Base-by-base conservation (phyloP, 2,329 filamentous ascomycete species). In the Myriangium duriaei region DNA sequence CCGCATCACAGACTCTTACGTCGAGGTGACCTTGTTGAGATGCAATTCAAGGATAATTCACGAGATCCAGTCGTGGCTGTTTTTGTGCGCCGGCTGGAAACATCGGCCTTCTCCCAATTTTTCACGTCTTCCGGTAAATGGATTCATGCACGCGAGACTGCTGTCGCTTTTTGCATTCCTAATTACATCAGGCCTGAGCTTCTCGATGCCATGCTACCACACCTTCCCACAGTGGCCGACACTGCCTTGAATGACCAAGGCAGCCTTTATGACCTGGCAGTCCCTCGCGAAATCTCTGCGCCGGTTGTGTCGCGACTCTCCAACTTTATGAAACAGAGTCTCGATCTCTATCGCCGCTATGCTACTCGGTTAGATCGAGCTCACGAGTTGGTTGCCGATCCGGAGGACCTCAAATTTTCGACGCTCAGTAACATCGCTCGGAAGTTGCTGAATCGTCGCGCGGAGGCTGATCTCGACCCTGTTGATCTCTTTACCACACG, bases 401-500 rank as follows among this genome's bases (percentile, higher is more conserved):
- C 54, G 11, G 57, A 49, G 1, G 58, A 62, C 32, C 56, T 63
- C 21, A 59, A 60, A 7, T 65, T 65, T 50, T 64, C 68, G 49
- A 67, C 60, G 4, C 51, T 72, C 16, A 47, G 57, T 1, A 60
- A 65, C 12, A 65, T 71, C 30, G 61, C 68, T 1, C 54, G 58
- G 21, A 57, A 51, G 5, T 49, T 72, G 15, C 52, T 65, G 39
- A 49, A 50, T 10, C 38, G 46, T 47, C 45, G 43, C 10, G 38
- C 51, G 11, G 42, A 51, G 18, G 46, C 37, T 46, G 1, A 52
- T 55, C 14, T 56, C 10, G 40, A 52, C n/a, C 31, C 47, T 11
- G 42, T 48, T 11, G 53, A 69, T 6, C 57, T 85, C 4, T 81
- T 84, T 49, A 81, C 82, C 3, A 74, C 86, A 5, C 78, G 85